A percentile compares a stretch with the other conserved stretches of the same genome.
These are phyloP conservation scores for Albifimbria verrucaria DNA, from an alignment of 2,329 filamentous ascomycete species.

Conservation along the genomic window DNA sequence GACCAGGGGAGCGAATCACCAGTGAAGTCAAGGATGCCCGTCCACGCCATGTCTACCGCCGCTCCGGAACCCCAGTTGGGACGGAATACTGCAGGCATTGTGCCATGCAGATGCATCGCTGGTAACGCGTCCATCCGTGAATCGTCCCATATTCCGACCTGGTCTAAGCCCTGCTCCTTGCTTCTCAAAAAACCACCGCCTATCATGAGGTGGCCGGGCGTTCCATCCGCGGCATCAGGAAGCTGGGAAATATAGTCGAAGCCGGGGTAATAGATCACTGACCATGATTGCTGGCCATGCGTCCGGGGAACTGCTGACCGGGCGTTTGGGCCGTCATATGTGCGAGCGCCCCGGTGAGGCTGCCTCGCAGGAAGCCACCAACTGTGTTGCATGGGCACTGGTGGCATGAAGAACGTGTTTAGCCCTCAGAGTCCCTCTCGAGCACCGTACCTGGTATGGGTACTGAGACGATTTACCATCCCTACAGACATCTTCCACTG, in stretches of 20 bases:
- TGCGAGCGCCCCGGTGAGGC: conserved; percentile 40
- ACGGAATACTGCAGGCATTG: conserved; percentile 40
- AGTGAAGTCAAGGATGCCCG: conserved; percentile 44
- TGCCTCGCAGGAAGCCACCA: conserved; percentile 47
- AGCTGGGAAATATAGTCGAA: conserved; percentile 53
- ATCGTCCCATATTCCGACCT: conserved; percentile 47
- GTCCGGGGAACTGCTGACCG: conserved; percentile 22
- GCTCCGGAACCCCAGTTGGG: conserved; percentile 29
- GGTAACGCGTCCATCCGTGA: conserved; percentile 34
- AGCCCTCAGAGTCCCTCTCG: conserved; percentile 39
- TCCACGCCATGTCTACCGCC: conserved; percentile 41
- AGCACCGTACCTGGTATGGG: conserved; percentile 42
- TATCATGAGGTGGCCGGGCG: conserved; percentile 46
- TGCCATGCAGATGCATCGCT: conserved; percentile 35
- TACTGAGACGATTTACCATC: conserved; percentile 9
- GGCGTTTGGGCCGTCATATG: conserved; percentile 51
- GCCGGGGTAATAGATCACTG: conserved; percentile 40
- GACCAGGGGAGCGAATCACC: conserved; percentile 49
- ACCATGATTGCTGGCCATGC: conserved; percentile 43
- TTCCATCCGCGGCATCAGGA: conserved; percentile 24
- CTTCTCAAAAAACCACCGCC: conserved; percentile 49
- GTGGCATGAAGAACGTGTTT: conserved; percentile 56
- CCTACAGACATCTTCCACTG: conserved; percentile 25
- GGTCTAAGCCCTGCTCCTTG: conserved; percentile 36
- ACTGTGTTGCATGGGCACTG: conserved; percentile 49